Conservation (phyloP, 2,329 filamentous ascomycete species). For the Talaromyces sp. region DNA sequence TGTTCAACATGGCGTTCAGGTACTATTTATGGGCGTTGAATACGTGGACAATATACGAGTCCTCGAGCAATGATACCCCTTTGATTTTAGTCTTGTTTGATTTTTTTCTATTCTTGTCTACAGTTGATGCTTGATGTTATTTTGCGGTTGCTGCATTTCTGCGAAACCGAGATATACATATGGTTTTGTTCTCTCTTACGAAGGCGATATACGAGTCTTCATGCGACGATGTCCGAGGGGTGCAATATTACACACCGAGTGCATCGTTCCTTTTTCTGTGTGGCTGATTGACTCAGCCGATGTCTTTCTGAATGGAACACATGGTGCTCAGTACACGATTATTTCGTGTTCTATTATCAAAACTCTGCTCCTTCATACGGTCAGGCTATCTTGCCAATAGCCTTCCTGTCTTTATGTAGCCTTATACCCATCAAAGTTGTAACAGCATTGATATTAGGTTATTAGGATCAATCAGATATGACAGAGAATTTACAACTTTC, state of each 20-base stretch:
- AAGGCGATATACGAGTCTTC: constrained; percentile 26
- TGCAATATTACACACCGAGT: constrained; percentile 20
- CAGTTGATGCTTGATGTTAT: constrained; percentile 17
- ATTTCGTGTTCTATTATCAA: constrained; percentile 13
- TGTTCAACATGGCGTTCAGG: constrained; percentile 12
- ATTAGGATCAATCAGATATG: background rate
- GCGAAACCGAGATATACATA: constrained; percentile 15
- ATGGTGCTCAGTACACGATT: constrained; percentile 28
- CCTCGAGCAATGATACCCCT: constrained; percentile 41
- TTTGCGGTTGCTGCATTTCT: constrained; percentile 15
- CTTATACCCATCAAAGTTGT: constrained; percentile 1
- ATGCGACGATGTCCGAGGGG: constrained; percentile 17
- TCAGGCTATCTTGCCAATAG: background rate
- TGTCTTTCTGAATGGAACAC: constrained; percentile 19
- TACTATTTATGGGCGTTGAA: constrained; percentile 28
- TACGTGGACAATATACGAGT: constrained; percentile 42
- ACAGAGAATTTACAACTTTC: background rate
- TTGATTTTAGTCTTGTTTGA: constrained; percentile 22
- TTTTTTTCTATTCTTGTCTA: constrained; percentile 17
- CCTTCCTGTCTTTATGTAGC: constrained; percentile 8
- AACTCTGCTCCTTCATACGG: background rate
- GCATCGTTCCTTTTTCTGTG: background rate
- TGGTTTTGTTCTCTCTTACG: constrained; percentile 10
- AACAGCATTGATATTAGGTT: background rate
- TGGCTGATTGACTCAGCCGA: constrained; percentile 1